Base-by-base conservation (phyloP, 2,329 filamentous ascomycete species). In the Passalora sequoiae region DNA sequence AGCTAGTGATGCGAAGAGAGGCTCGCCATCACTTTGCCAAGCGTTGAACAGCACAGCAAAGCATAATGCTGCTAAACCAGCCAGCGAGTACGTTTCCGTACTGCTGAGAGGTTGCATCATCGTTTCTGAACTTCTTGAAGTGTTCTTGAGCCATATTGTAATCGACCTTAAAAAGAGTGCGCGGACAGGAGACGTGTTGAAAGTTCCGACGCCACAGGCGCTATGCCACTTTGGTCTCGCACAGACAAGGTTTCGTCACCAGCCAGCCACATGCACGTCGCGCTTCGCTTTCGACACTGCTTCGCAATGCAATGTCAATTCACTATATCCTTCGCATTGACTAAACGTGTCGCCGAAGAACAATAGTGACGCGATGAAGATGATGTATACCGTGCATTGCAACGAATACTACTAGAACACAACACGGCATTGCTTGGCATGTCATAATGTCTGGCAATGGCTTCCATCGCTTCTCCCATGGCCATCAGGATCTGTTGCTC, bases 1-100 rank as follows among this genome's bases (percentile, higher is more conserved):
- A 12, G 89, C 87, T 44, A 95, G 72, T 1, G 88, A 95, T 7
- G 89, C 91, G 55, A 94, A 75, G 57, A 98, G 77, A 27, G 92
- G 91, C 57, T 92, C 88, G 54, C 89, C 89, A 66, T 95, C 85
- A 55, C 80, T 86, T 47, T 82, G 78, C 61, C 96, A 84, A 28
- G 88, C 87, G 64, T 91, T 91, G 51, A 77, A 73, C 51, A 97
- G 76, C 53, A 96, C 73, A 45, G 80, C 81, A 54, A 86, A 63
- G 60, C 85, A 88, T 43, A 79, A 80, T 53, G 80, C 74, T 32
- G 81, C 77, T 43, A 95, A 69, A 13, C 80, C 71, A 52, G 84
- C 60, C 42, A 83, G 70, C 56, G 71, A 74, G 68, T 73, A 74
- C 40, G 69, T 68, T 67, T 83, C 79, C 16, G 70, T 69, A 40